phyloP scores from a whole-genome alignment of 2,329 filamentous ascomycete species.

The Scedosporium minutisporum region DNA sequence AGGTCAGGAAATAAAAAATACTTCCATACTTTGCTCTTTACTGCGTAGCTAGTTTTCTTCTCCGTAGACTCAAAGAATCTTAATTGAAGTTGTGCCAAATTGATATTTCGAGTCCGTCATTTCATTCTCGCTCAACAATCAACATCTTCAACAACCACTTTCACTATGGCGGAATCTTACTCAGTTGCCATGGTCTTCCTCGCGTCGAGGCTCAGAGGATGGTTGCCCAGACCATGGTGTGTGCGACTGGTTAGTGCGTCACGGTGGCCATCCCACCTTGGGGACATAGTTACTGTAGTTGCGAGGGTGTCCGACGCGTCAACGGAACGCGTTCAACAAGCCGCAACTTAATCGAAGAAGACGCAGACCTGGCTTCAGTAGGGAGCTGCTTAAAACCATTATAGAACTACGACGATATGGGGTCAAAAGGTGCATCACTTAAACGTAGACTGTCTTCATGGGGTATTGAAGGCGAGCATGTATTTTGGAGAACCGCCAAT shows the following conservation, averaged over 20 bases:
- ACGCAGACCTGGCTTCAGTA: not conserved
- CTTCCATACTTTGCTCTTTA: too few relatives aligned
- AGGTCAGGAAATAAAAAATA: too few relatives aligned
- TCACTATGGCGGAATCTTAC: too few relatives aligned
- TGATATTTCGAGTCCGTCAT: too few relatives aligned
- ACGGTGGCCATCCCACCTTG: conserved; percentile 65
- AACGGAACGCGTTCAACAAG: conserved; percentile 70
- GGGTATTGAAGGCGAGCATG: not conserved
- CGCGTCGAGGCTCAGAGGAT: conserved; percentile 64
- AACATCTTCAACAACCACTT: too few relatives aligned
- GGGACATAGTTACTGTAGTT: conserved; percentile 28
- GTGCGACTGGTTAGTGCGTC: conserved; percentile 60
- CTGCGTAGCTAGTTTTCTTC: too few relatives aligned
- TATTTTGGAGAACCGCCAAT: not conserved
- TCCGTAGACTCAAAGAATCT: too few relatives aligned
- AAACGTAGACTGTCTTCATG: not conserved
- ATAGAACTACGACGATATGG: too few relatives aligned
- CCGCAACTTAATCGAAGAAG: conserved; percentile 50
- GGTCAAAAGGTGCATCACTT: not conserved
- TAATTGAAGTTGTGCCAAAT: too few relatives aligned
- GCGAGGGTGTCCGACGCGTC: conserved; percentile 39
- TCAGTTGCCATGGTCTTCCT: conserved; percentile 68
- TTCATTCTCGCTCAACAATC: too few relatives aligned
- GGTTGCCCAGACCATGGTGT: conserved; percentile 71
- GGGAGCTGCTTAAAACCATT: too few relatives aligned